Evolutionary conservation across 169 alveolate species (phyloP).

Genomic region (Cryptosporidium canis): DNA sequence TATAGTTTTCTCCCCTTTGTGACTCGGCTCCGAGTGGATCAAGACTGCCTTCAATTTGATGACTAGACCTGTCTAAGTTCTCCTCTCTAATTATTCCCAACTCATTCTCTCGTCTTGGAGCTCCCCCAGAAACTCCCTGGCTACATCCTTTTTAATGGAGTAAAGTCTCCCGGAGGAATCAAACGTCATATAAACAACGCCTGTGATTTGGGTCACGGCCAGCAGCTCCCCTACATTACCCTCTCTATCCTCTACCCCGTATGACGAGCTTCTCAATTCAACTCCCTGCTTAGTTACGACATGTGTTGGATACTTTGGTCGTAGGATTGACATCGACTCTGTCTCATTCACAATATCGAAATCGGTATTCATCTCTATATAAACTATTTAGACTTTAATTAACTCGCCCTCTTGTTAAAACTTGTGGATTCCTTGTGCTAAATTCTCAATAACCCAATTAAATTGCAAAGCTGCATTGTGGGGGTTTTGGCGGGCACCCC

Average conservation of each 20-base stretch:
- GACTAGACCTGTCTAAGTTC: neutral
- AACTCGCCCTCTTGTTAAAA: neutral
- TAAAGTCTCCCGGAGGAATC: conserved; percentile 66
- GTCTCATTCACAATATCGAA: neutral
- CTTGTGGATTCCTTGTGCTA: neutral
- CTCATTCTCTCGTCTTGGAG: conserved; percentile 48
- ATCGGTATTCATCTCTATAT: neutral
- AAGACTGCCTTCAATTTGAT: neutral
- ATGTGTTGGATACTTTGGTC: conserved; percentile 71
- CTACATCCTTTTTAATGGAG: conserved; percentile 15
- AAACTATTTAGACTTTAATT: no score
- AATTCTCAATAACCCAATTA: neutral
- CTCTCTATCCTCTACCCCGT: conserved; percentile 48
- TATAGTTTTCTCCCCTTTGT: neutral
- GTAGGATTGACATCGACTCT: conserved; percentile 3
- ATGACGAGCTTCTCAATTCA: conserved; percentile 53
- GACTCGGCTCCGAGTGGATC: neutral
- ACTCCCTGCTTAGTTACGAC: conserved; percentile 42
- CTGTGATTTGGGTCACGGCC: conserved; percentile 55
- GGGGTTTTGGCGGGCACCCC: neutral
- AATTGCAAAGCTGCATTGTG: neutral
- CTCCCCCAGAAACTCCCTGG: conserved; percentile 63
- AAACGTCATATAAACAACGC: conserved; percentile 62
- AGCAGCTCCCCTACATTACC: conserved; percentile 55
- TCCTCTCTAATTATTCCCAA: conserved; percentile 14